Percentiles rank a stretch among this genome's conserved stretches.
Conservation (phyloP, 495 filamentous ascomycete genomes). For the Aspergillus homomorphus region DNA sequence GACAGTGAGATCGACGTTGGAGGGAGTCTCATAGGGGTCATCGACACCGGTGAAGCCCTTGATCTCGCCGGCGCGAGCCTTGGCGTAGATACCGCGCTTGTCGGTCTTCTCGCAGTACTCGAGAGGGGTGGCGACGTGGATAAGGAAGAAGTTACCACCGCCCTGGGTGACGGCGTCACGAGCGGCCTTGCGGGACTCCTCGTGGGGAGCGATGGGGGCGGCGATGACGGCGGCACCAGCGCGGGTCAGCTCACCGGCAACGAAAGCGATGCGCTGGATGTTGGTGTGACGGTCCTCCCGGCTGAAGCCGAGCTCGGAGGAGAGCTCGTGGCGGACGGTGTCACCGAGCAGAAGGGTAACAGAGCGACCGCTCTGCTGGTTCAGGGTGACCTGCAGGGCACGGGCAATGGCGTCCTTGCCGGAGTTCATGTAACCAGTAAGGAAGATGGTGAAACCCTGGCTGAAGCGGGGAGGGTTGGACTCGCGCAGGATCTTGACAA, state of each 20-base stretch:
- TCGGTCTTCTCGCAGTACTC: constrained; percentile 94
- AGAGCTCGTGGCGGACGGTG: constrained; percentile 89
- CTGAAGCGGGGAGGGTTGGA: constrained; percentile 83
- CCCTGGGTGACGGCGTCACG: constrained; percentile 75
- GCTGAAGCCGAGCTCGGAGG: constrained; percentile 92
- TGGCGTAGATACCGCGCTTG: constrained; percentile 83
- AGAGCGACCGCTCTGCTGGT: constrained; percentile 95
- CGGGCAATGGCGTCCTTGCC: constrained; percentile 96
- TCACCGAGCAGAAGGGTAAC: constrained; percentile 93
- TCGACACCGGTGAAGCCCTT: constrained; percentile 98
- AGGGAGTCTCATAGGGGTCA: constrained; percentile 88
- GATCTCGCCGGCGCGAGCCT: constrained; percentile 86
- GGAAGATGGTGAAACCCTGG: constrained; percentile 97
- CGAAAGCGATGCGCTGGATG: constrained; percentile 94
- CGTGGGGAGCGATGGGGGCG: constrained; percentile 95
- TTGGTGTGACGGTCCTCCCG: constrained; percentile 91
- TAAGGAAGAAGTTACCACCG: constrained; percentile 84
- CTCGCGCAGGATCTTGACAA: constrained; percentile 91
- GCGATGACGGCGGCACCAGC: constrained; percentile 94
- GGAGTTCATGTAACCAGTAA: constrained; percentile 93
- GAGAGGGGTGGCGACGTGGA: constrained; percentile 91
- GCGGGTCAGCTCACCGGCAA: constrained; percentile 88
- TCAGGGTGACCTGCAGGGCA: constrained; percentile 92
- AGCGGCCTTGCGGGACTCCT: constrained; percentile 68
- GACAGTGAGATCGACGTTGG: constrained; percentile 79